phyloP scores from a whole-genome alignment of 441 rosid species.

The Iberis amara region DNA sequence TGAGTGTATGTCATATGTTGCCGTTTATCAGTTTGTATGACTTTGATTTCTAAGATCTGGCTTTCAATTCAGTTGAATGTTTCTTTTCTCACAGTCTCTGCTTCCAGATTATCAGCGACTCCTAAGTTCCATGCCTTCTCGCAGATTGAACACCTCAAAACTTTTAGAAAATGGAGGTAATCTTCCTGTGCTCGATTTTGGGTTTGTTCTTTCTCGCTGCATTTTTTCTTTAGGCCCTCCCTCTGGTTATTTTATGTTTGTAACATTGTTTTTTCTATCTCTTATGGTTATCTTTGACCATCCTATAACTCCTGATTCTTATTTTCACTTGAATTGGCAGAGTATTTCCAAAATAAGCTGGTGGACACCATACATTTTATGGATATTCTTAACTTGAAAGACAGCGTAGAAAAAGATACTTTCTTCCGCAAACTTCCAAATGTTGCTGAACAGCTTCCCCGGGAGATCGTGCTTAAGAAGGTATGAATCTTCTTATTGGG shows the following conservation, averaged over 20 bases:
- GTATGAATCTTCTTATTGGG: conserved; percentile 37
- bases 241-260: background rate
- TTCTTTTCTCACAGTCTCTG: conserved; percentile 74
- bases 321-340: conserved; percentile 47
- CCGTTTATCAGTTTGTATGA: conserved; percentile 13
- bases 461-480: conserved; percentile 92
- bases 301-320: conserved; percentile 19
- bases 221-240: background rate
- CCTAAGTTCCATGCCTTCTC: conserved; percentile 95
- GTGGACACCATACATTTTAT: conserved; percentile 99
- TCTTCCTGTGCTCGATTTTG: conserved; percentile 21
- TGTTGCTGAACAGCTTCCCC: conserved; percentile 97
- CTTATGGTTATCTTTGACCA: conserved; percentile 11
- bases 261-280: background rate
- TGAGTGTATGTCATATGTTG: conserved; percentile 9
- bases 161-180: conserved; percentile 94
- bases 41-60: conserved; percentile 20
- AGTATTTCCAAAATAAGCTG: conserved; percentile 97
- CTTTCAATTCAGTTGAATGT: conserved; percentile 42
- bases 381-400: conserved; percentile 94
- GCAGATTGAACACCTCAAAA: conserved; percentile 94
- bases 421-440: conserved; percentile 97
- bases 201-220: background rate
- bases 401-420: conserved; percentile 92
- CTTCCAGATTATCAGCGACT: conserved; percentile 99